These are phyloP conservation scores for Citrus hindsii DNA, from an alignment of 345 rosid genomes.

Conservation along the genomic window DNA sequence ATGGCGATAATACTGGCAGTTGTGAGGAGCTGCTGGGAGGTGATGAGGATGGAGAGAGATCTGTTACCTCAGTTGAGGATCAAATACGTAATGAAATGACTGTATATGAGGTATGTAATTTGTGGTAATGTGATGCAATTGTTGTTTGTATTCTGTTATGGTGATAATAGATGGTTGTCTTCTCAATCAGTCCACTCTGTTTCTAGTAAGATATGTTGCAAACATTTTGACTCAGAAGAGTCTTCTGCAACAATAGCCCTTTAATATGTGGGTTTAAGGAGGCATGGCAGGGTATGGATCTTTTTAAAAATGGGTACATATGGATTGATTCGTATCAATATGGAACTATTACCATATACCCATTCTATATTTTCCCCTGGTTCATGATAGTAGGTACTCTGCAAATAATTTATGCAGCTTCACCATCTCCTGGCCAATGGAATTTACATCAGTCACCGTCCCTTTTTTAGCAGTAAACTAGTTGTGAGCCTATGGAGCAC, in stretches of 20 bases:
- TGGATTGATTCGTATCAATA: constrained; percentile 5
- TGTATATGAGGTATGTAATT: constrained; percentile 64
- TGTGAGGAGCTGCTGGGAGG: constrained; percentile 62
- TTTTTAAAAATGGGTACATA: constrained; percentile 1
- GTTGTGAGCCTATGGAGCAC: not conserved
- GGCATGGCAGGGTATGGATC: not conserved
- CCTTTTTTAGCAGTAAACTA: not conserved
- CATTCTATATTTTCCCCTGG: not conserved
- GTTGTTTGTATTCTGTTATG: not conserved
- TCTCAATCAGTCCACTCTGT: not conserved
- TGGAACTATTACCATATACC: not conserved
- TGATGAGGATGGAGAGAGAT: constrained; percentile 77
- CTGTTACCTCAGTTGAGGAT: constrained; percentile 83
- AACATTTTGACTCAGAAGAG: too few relatives aligned
- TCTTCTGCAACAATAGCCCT: not conserved
- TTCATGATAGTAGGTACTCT: too few relatives aligned
- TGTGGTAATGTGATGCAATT: constrained; percentile 14
- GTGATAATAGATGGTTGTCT: not conserved
- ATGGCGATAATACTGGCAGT: constrained; percentile 36
- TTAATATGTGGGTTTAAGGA: too few relatives aligned
- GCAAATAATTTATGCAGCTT: too few relatives aligned
- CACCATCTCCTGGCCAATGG: too few relatives aligned
- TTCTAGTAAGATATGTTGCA: not conserved
- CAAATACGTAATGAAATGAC: constrained; percentile 91
- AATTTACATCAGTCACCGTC: not conserved